phyloP scores from a whole-genome alignment of 495 filamentous ascomycete species.

The Margaritispora aquatica region DNA sequence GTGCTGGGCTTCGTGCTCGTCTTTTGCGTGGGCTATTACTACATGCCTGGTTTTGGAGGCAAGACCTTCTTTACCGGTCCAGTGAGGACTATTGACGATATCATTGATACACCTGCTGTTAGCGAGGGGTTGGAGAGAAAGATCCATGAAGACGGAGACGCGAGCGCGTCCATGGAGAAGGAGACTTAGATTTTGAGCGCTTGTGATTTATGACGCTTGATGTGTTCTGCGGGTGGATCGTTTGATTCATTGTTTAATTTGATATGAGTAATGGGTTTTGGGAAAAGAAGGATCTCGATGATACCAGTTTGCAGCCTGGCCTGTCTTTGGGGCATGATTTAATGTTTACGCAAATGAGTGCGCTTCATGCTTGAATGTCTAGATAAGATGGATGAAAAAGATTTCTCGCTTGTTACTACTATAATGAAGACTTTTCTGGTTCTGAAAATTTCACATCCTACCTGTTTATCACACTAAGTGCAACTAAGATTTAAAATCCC shows the following conservation, averaged over 20 bases:
- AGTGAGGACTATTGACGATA: conserved; percentile 19
- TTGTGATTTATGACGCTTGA: no score
- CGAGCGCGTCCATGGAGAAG: background rate
- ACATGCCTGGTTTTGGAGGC: conserved; percentile 11
- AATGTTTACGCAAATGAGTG: background rate
- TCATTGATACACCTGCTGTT: conserved; percentile 9
- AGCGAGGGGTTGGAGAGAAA: background rate
- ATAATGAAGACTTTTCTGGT: background rate
- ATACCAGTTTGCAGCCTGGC: background rate
- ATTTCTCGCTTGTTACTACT: background rate
- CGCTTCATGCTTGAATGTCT: background rate
- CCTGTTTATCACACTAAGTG: no score
- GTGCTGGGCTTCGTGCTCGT: conserved; percentile 16
- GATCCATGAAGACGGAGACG: background rate
- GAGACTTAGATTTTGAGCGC: background rate
- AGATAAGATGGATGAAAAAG: no score
- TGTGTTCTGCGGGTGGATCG: no score
- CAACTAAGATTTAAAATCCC: no score
- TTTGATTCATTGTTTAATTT: no score
- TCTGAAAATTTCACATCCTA: no score
- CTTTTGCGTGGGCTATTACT: conserved; percentile 20
- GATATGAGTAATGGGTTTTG: background rate
- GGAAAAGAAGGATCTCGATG: background rate
- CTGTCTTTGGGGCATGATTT: background rate
- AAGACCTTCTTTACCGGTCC: conserved; percentile 19